Evolutionary conservation across 2,329 filamentous ascomycete species (phyloP).

Genomic region (Cladophialophora chaetospira): DNA sequence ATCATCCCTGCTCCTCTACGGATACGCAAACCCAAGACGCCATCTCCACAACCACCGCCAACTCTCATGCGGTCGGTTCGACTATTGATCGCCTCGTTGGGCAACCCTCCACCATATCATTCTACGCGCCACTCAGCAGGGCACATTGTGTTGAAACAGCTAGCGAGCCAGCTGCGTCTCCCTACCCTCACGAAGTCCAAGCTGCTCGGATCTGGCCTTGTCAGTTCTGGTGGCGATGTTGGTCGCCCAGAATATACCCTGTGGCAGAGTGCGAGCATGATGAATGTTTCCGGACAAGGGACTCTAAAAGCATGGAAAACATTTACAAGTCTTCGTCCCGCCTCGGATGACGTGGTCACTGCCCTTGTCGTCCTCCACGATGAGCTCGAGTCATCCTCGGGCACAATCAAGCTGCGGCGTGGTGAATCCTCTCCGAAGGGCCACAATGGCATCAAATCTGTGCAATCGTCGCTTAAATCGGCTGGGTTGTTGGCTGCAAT

Average conservation of each 20-base stretch:
- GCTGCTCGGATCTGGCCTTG: constrained; percentile 52
- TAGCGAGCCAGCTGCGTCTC: constrained; percentile 57
- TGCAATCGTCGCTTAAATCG: constrained; percentile 37
- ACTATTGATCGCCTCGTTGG: constrained; percentile 82
- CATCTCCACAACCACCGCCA: background rate
- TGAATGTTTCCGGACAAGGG: constrained; percentile 81
- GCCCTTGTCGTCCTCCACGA: constrained; percentile 81
- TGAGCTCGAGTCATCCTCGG: constrained; percentile 74
- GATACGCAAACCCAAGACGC: constrained; percentile 17
- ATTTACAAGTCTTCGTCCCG: constrained; percentile 39
- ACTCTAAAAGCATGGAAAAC: constrained; percentile 67
- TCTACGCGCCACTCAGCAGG: constrained; percentile 85
- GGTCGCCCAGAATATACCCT: constrained; percentile 61
- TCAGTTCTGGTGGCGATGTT: constrained; percentile 50
- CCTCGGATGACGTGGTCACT: constrained; percentile 38
- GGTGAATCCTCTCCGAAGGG: constrained; percentile 63
- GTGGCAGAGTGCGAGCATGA: constrained; percentile 72
- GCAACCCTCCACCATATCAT: constrained; percentile 76
- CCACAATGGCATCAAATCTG: constrained; percentile 74
- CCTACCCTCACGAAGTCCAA: constrained; percentile 54
- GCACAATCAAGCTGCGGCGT: constrained; percentile 64
- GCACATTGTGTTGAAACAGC: constrained; percentile 70
- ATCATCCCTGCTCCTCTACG: constrained; percentile 21
- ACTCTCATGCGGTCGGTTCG: constrained; percentile 38
- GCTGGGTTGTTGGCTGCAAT: constrained; percentile 49